A percentile compares a stretch with the other conserved stretches of the same genome.
phyloP scores from a whole-genome alignment of 164 flowering plant genomes.

The Kalanchoe fedtschenkoi region DNA sequence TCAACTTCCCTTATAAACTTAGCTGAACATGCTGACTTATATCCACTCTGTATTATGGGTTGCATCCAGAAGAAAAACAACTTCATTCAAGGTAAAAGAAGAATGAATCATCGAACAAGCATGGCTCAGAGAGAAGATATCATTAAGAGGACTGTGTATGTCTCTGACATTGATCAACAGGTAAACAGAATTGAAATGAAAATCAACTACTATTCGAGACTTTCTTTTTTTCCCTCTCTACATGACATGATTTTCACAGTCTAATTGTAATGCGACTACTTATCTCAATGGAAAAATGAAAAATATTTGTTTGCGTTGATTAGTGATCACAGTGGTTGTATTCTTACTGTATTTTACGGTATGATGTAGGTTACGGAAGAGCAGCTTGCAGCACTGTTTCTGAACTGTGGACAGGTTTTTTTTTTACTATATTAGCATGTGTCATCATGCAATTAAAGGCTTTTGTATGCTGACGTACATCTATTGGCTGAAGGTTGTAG shows the following conservation, averaged over 20 bases:
- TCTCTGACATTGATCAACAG: conserved; percentile 93
- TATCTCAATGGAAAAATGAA: neutral
- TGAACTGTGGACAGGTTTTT: conserved; percentile 70
- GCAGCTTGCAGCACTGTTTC: conserved; percentile 80
- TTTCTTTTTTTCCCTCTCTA: neutral
- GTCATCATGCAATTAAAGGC: neutral
- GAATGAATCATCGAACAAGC: conserved; percentile 46
- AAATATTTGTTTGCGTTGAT: neutral
- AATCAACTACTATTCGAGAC: neutral
- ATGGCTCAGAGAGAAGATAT: conserved; percentile 77
- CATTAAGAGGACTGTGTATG: conserved; percentile 85
- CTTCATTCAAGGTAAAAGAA: conserved; percentile 49
- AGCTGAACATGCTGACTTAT: neutral
- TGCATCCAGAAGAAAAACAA: conserved; percentile 44
- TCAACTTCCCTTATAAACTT: neutral
- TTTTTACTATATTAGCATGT: neutral
- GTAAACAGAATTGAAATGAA: conserved; percentile 23
- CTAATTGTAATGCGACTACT: neutral
- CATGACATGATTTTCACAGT: neutral
- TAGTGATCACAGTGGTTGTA: neutral
- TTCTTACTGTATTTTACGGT: neutral
- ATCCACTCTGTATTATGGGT: neutral
- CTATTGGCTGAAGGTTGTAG: conserved; percentile 62
- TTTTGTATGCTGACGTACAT: neutral
- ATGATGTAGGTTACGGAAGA: conserved; percentile 80